Evolutionary conservation across 169 alveolate genomes (phyloP), one percentile per base, ranked within the genome.

Genomic region (Eimeria sp.): DNA sequence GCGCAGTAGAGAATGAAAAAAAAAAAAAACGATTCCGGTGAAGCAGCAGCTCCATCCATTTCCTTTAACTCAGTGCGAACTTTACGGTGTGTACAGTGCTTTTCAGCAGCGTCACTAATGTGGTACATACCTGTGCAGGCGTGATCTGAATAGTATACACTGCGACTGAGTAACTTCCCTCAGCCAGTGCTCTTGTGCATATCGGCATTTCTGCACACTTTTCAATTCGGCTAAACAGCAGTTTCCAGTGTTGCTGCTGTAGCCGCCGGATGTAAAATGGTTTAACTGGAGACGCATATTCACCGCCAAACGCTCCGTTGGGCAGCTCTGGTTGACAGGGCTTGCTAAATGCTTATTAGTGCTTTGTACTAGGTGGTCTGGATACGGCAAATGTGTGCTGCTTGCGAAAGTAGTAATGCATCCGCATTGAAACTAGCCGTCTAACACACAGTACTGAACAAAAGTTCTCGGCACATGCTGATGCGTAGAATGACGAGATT

Each of bases 1-100:
- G 95, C 87, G 54, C 90, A 78, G 60, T 72, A 83, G 78, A 83
- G 18, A 46, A 54, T 78, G 68, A 68, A 43, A 46, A 40, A 49
- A 68, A 43, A 46, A 40, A 49, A 52, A 16, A 78, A 8, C 68
- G 40, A 30, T 4, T 78, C 68, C 66, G 52, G 88, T 27, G 68
- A n/a, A 27, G 52, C 88, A 54, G 49, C 88, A 78, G 68, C 66
- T 46, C 49, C 46, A 49, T 46, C 23, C 88, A 52, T 27, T n/a
- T 52, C 68, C 49, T 23, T 54, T 46, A 49, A 49, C 25, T 43
- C 43, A 78, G 68, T n/a, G 88, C 88, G 88, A 27, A 52, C 68
- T 40, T 27, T 30, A n/a, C 62, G 49, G 68, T 78, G 43, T 78
- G 62, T 40, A 66, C 88, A 78, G 8, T n/a, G 68, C 46, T n/a